Base-by-base conservation (phyloP, 768 basidiomycete genomes). In the Termitomyces titanicus region DNA sequence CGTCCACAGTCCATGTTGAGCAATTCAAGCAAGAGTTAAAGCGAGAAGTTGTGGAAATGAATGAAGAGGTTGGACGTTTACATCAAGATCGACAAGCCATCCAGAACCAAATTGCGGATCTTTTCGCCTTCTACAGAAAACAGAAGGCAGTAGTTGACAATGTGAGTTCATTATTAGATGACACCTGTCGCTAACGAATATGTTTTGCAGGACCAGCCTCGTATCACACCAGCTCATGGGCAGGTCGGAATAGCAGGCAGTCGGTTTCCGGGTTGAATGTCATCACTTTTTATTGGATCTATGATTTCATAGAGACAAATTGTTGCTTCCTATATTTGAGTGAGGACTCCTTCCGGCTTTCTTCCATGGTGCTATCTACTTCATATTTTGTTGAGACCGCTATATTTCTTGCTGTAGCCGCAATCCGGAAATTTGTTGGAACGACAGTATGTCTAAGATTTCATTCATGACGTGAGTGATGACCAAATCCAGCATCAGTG, bases 1-100 rank as follows among this genome's bases (percentile, higher is more conserved):
- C 18, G 42, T 37, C 40, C 22, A 39, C 62, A 92, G 92, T 81
- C 22, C 92, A 94, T 61, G 86, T 95, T 46, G 89, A 93, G 61
- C 85, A 93, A 64, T 89, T 94, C 74, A 94, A 92, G 73, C 82
- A 87, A 58, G 84, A 90, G 57, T 73, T 95, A 11, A 79, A 83
- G 47, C 76, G 82, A 39, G 91, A 94, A 64, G 90, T 93, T 12
- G 69, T 86, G 54, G 74, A 74, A 22, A 87, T 89, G 79, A 86
- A 87, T 6, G 78, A 85, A 54, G 90, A 94, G 61, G 84, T 92
- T 34, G 80, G 79, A 40, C 79, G 81, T 34, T 69, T 89, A 18
- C 83, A 88, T 59, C 75, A 77, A 39, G 86, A 89, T 66, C 79
- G 83, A 59, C 85, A 86, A 60, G 69, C 66, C 22, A 72, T 89